These are phyloP conservation scores for Cryphonectria nitschkei DNA, from an alignment of 2,329 filamentous ascomycete species.

Conservation along the genomic window DNA sequence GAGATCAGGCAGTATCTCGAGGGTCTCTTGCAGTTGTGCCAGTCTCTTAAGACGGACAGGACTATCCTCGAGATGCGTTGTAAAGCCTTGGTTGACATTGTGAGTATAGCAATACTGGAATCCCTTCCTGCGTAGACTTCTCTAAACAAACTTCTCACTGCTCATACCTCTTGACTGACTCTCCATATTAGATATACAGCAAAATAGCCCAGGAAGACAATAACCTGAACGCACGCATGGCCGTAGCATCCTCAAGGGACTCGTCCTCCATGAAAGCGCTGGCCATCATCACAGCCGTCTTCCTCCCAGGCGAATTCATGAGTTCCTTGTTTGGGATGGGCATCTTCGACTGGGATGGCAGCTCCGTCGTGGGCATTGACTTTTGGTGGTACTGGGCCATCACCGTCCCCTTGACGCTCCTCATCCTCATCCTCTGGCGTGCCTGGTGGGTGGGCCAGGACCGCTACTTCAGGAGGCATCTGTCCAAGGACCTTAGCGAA, in stretches of 20 bases:
- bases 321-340: constrained; percentile 51
- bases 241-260: constrained; percentile 45
- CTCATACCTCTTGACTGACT: not conserved
- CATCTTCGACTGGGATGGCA: constrained; percentile 51
- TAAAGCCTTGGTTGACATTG: constrained; percentile 51
- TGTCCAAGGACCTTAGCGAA: constrained; percentile 51
- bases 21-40: constrained; percentile 47
- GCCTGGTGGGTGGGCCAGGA: constrained; percentile 54
- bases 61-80: constrained; percentile 51
- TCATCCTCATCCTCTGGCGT: constrained; percentile 48
- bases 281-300: constrained; percentile 52
- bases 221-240: constrained; percentile 48
- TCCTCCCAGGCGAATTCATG: constrained; percentile 51
- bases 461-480: constrained; percentile 49
- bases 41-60: constrained; percentile 49
- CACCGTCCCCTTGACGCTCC: constrained; percentile 46
- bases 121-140: too few relatives aligned
- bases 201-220: constrained; percentile 56
- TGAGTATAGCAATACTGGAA: constrained; percentile 32
- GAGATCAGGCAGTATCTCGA: constrained; percentile 53
- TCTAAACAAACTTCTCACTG: too few relatives aligned
- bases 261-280: constrained; percentile 53
- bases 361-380: constrained; percentile 42
- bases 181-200: constrained; percentile 45
- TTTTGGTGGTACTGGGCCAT: constrained; percentile 54